Evolutionary conservation across 1,139 yeast species (phyloP).

Genomic region (Suhomyces guaymorum): DNA sequence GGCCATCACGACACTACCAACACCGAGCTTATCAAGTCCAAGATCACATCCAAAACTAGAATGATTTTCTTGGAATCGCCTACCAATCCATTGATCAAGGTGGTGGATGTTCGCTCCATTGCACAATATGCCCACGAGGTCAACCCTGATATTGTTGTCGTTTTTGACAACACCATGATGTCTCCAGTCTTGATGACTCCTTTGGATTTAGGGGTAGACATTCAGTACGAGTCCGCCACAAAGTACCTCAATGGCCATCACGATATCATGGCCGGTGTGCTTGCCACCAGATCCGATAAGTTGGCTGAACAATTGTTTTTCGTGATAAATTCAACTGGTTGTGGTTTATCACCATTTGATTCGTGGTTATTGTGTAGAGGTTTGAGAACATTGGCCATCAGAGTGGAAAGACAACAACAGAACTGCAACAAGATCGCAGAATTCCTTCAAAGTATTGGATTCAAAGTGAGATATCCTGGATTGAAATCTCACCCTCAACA

Average conservation of each 20-base stretch:
- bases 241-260: constrained; percentile 92
- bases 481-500: constrained; percentile 78
- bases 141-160: constrained; percentile 71
- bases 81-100: constrained; percentile 87
- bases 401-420: constrained; percentile 84
- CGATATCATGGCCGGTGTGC: constrained; percentile 92
- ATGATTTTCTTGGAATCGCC: constrained; percentile 87
- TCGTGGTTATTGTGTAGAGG: constrained; percentile 88
- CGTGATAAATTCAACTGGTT: constrained; percentile 85
- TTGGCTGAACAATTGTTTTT: constrained; percentile 71
- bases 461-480: constrained; percentile 84
- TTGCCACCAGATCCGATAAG: constrained; percentile 64
- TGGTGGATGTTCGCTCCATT: constrained; percentile 72
- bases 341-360: constrained; percentile 89
- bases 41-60: constrained; percentile 55
- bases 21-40: constrained; percentile 55
- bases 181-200: constrained; percentile 87
- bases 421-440: constrained; percentile 76
- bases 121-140: constrained; percentile 64
- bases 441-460: constrained; percentile 60
- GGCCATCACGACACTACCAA: constrained; percentile 83
- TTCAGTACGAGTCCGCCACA: constrained; percentile 91
- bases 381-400: constrained; percentile 77
- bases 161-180: constrained; percentile 96
- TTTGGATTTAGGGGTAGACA: constrained; percentile 80